Base-by-base conservation (phyloP, 257 asterid genomes). In the Nicotiana otophora region DNA sequence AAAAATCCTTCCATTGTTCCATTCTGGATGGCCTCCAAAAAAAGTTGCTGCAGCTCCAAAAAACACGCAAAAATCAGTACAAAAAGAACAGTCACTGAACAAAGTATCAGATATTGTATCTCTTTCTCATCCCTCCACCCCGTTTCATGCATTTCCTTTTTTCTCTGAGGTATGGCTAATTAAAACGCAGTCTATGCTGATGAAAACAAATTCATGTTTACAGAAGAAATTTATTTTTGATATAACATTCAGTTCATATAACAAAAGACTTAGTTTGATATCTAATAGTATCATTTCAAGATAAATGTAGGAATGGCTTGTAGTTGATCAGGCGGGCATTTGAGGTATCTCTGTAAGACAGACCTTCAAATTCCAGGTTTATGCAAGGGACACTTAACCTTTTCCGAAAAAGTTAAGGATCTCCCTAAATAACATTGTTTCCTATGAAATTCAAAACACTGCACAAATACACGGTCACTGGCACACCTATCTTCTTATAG, bases 1-100 rank as follows among this genome's bases (percentile, higher is more conserved):
- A 93, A 96, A 85, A 96, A 96, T 17, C 97, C 95, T 91, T 94
- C 98, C 99, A 96, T 92, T 5, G 93, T 93, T 82, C 99, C 99
- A 87, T 86, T 88, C 84, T 91, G 98, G 70, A 91, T 91, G 67
- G 98, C 98, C 88, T 96, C 99, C 68, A 90, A 81, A 83, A 96
- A 94, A 20, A 96, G 97, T 87, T 90, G 92, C 99, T 96, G 97
- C 90, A 88, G 70, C 65, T 82, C 54, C 72, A 82, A 62, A 79
- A 39, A 55, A 84, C 36, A 72, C 80, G 53, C 42, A 17, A 19
- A 30, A 70, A 68, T 83, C 75, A 34, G 75, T 82, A 60, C 42
- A 57, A 53, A 81, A 42, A 78, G 72, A n/a, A 16, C 36, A 64
- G 11, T 19, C 48, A 54, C 31, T 11, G 20, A 48, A 36, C 3